phyloP scores from a whole-genome alignment of 495 filamentous ascomycete genomes.

The Penicillium bialowiezense region DNA sequence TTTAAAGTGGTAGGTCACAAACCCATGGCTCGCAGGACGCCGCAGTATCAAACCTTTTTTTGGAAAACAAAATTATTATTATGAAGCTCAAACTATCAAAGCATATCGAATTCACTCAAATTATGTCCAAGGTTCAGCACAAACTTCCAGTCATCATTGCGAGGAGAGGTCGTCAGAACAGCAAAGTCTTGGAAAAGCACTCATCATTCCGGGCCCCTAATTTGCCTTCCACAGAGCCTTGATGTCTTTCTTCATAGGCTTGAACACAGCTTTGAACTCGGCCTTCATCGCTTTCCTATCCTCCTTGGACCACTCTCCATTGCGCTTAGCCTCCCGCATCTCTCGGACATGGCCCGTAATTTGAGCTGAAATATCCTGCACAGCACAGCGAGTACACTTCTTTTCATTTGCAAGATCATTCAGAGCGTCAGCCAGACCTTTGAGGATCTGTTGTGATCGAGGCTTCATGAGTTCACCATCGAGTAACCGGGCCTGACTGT shows the following conservation, averaged over 20 bases:
- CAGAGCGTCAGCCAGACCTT: slow-evolving; percentile 2
- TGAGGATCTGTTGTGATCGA: slow-evolving; percentile 7
- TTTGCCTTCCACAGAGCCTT: slow-evolving; percentile 14
- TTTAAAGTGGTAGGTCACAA: too few species aligned
- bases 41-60: too few species aligned
- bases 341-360: slow-evolving; percentile 12
- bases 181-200: too few species aligned
- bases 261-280: slow-evolving; percentile 13
- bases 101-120: too few species aligned
- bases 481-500: slow-evolving; percentile 11
- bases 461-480: slow-evolving; percentile 11
- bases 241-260: slow-evolving; percentile 12
- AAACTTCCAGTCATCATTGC: too few species aligned
- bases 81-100: too few species aligned
- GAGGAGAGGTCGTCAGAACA: too few species aligned
- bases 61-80: too few species aligned
- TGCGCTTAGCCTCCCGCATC: slow-evolving; percentile 13
- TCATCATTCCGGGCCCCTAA: background rate
- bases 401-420: slow-evolving; percentile 14
- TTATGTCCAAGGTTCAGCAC: too few species aligned
- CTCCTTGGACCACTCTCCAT: slow-evolving; percentile 14
- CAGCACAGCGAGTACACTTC: slow-evolving; percentile 16
- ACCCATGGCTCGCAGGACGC: too few species aligned
- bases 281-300: slow-evolving; percentile 18
- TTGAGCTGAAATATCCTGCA: slow-evolving; percentile 9